These are phyloP conservation scores for Cyclostephanos tholiformis DNA, from an alignment of 108 stramenopile species.

Conservation along the genomic window DNA sequence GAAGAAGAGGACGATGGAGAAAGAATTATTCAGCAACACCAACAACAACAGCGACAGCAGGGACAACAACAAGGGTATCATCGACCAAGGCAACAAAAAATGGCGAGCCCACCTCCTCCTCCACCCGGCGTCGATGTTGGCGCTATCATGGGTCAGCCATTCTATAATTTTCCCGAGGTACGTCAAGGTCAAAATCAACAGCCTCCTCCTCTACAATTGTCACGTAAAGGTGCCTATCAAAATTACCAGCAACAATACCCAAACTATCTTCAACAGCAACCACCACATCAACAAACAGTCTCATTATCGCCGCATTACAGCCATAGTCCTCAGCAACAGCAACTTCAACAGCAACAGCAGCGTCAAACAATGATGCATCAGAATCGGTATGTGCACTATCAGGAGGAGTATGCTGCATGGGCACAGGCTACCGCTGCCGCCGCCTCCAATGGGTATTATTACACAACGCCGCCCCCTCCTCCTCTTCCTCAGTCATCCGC, in stretches of 20 bases:
- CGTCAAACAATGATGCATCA: constrained; percentile 14
- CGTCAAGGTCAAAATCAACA: constrained; percentile 34
- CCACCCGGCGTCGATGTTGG: neutral
- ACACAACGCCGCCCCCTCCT: constrained; percentile 37
- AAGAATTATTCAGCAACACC: neutral
- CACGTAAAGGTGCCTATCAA: constrained; percentile 24
- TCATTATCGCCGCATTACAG: constrained; percentile 38
- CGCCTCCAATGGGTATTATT: constrained; percentile 42
- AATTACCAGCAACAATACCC: constrained; percentile 36
- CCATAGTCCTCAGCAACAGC: constrained; percentile 43
- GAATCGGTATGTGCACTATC: constrained; percentile 27
- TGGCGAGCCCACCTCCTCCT: constrained; percentile 2
- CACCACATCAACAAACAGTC: constrained; percentile 28
- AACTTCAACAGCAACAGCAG: too few species aligned
- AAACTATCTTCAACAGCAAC: constrained; percentile 31
- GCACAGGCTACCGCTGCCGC: constrained; percentile 30
- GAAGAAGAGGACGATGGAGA: constrained; percentile 43
- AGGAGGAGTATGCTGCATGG: constrained; percentile 51
- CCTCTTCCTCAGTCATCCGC: constrained; percentile 18
- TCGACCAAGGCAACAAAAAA: neutral
- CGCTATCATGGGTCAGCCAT: neutral
- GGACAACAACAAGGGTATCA: constrained; percentile 10
- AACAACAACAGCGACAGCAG: constrained; percentile 4
- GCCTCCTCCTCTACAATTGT: constrained; percentile 3
- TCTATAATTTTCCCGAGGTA: constrained; percentile 13